Base-by-base conservation (phyloP, 2,329 filamentous ascomycete species). In the Diplodia scrobiculata region DNA sequence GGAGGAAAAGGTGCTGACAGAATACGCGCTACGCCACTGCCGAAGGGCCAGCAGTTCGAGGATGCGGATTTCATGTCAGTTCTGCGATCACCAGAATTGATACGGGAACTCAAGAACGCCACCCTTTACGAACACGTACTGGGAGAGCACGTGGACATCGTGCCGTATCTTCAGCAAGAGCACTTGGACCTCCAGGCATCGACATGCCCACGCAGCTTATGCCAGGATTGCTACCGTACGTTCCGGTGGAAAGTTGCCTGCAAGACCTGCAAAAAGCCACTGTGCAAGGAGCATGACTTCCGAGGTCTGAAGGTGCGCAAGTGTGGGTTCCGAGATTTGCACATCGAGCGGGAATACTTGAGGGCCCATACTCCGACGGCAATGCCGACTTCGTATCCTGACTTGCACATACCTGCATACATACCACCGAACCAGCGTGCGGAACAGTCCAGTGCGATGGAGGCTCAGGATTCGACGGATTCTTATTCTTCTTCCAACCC, bases 201-300 rank as follows among this genome's bases (percentile, higher is more conserved):
- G 51, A 79, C 79, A 27, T 86, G 81, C 71, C 84, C 84, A 1
- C 81, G 84, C 51, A 84, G 84, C 54, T 72, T 87, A 19, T 87
- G 84, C 71, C 80, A 84, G 62, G 83, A 85, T 66, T 87, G 84
- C 72, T 84, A 85, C 69, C 79, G 82, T 34, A 83, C 81, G n/a
- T 82, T 84, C 54, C 80, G 83, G 55, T 87, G 84, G 84, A 86
- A 84, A 70, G 80, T 86, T n/a, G 80, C 83, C 47, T 87, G 84
- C 73, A 83, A 84, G 70, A 80, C 78, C 51, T 87, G 84, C 75
- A 84, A 84, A 48, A 84, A 80, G 64, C 80, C 84, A 1, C 75
- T 87, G 29, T 87, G 84, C 73, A 84, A 86, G 70, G 84, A 86
- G 70, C 84, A 87, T 72, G 84, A 87, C 69, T 81, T 87, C 52